Base-by-base conservation (phyloP, 306 rosid species). In the Trichosanthes truncata region DNA sequence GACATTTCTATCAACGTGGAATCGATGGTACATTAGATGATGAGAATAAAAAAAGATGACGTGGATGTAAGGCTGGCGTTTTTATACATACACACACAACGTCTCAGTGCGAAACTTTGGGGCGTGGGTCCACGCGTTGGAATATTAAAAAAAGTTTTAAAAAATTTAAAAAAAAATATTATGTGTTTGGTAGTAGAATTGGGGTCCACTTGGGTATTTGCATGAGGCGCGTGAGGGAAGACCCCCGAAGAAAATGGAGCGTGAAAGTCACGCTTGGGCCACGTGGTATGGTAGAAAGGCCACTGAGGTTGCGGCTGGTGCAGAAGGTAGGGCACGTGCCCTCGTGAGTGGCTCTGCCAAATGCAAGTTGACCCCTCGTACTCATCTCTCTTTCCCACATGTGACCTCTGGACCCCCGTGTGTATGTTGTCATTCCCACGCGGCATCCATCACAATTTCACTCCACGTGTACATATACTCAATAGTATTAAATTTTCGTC, bases 321-420 rank as follows among this genome's bases (percentile, higher is more conserved):
- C 23, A 0, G 71, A 33, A 48, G 75, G 81, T 3, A 5, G 0
- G 6, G 1, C 3, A 61, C 82, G 33, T 6, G 75, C 4, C 11
- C 0, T 11, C 4, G 10, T 5, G 13, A 61, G 57, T 85, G 81
- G 75, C 85, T 14, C 56, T 51, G 56, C 56, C 56, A 51, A 89
- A 80, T 62, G 61, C n/a, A 86, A 82, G 88, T 84, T 87, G 88
- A 87, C 88, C 66, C 78, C 75, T 26, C 81, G 80, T 0, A 10
- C 36, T 12, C 6, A 0, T 0, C 0, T 61, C 75, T 79, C 84
- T 78, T 38, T 69, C 76, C 83, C 90, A 85, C 79, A 74, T 73
- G 74, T 80, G 73, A 40, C 26, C 35, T 45, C n/a, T 56, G 75
- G 67, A 11, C 67, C 36, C 66, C 36, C 10, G n/a, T 0, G 38